phyloP scores from a whole-genome alignment of 1,284 basidiomycete genomes.

The Pseudozyma tsukubaensis region DNA sequence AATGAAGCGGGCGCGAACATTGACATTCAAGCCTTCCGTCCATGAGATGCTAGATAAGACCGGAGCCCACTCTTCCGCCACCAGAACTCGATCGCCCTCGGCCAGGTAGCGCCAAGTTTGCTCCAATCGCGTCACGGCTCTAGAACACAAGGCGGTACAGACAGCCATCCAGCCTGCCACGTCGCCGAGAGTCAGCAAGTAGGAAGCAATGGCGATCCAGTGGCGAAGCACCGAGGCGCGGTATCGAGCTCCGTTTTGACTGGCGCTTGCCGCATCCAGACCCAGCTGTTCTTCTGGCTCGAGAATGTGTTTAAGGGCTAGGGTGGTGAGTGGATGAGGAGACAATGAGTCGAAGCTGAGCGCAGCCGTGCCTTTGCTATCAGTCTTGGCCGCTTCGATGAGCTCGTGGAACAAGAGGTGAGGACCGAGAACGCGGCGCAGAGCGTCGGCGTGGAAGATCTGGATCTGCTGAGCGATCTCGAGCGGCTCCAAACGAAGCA shows the following conservation, averaged over 20 bases:
- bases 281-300: conserved; percentile 7
- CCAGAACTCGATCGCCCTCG: conserved; percentile 49
- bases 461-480: conserved; percentile 68
- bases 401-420: conserved; percentile 34
- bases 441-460: conserved; percentile 55
- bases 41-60: conserved; percentile 59
- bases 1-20: conserved; percentile 38
- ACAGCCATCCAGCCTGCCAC: conserved; percentile 64
- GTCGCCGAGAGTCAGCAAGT: conserved; percentile 53
- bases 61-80: conserved; percentile 58
- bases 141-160: conserved; percentile 62
- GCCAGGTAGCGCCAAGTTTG: conserved; percentile 63
- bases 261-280: conserved; percentile 25
- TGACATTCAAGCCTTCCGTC: conserved; percentile 51
- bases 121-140: conserved; percentile 61
- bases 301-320: conserved; percentile 61
- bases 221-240: conserved; percentile 63
- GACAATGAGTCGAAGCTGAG: conserved; percentile 61
- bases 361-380: conserved; percentile 18
- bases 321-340: conserved; percentile 61
- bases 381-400: conserved; percentile 11
- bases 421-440: conserved; percentile 28
- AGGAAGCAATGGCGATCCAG: conserved; percentile 64
- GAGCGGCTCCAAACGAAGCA: conserved; percentile 57
- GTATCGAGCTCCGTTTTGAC: conserved; percentile 39